A percentile compares a stretch with the other conserved stretches of the same genome.
phyloP scores from a whole-genome alignment of 2,329 filamentous ascomycete species.

The Paraconiothyrium brasiliense region DNA sequence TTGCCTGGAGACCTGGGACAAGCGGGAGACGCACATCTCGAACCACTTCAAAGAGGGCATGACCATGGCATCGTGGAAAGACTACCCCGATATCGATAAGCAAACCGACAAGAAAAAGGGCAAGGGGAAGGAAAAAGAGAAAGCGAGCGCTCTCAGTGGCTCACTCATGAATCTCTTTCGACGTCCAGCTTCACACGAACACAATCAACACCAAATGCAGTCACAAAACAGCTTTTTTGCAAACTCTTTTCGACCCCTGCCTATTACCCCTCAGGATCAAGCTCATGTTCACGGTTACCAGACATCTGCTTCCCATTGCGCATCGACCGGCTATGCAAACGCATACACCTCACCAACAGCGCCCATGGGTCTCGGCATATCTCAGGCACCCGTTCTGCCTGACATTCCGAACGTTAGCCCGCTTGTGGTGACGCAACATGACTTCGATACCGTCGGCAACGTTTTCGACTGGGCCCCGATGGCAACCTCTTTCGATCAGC shows the following conservation, averaged over 20 bases:
- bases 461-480: conserved; percentile 17
- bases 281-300: not conserved
- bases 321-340: not conserved
- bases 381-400: conserved; percentile 21
- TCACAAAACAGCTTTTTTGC: conserved; percentile 13
- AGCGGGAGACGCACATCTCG: conserved; percentile 43
- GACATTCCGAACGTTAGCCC: conserved; percentile 24
- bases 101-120: conserved; percentile 10
- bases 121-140: conserved; percentile 18
- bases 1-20: conserved; percentile 37
- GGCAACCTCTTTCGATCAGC: conserved; percentile 11
- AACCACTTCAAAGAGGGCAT: conserved; percentile 44
- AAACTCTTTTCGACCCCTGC: conserved; percentile 20
- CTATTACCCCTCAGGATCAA: conserved; percentile 1
- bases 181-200: conserved; percentile 1
- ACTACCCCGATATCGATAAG: conserved; percentile 13
- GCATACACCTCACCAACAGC: conserved; percentile 10
- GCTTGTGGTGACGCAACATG: conserved; percentile 17
- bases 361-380: conserved; percentile 11
- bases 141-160: conserved; percentile 2
- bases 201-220: conserved; percentile 5
- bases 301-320: not conserved
- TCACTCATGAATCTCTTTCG: conserved; percentile 1
- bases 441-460: conserved; percentile 14
- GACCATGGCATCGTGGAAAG: conserved; percentile 41